Evolutionary conservation across 495 filamentous ascomycete species (phyloP), one percentile per base, ranked within the genome.

Genomic region (Lasiosphaeriaceae sp.): DNA sequence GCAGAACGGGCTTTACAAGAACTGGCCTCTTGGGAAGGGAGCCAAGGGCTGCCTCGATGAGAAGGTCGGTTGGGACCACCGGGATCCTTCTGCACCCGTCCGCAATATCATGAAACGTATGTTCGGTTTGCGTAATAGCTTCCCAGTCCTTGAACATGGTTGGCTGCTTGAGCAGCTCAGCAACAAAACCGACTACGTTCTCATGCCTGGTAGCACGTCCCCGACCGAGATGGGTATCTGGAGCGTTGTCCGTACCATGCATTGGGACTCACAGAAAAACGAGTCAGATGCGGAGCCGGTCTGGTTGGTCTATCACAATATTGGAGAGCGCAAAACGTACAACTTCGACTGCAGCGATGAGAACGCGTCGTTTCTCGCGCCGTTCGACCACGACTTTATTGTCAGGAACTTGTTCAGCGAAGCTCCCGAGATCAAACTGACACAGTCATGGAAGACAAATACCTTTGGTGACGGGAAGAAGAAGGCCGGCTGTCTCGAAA

Each of bases 401-500:
- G 85, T 90, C 58, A 80, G 79, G 60, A 87, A 88, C 63, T 64
- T 90, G n/a, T 86, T 88, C 66, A 83, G 78, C 58, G 84, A 85
- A 1, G 81, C 83, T 12, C 20, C 22, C 20, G 51, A 22, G 2
- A 47, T 47, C 22, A 47, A 12, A 2, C 29, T 55, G 14, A 12
- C n/a, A 5, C 3, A 14, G 11, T 63, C 66, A 4, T 14, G 41
- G 11, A 29, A 51, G 6, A 59, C 45, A 11, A 65, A 61, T 52
- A 50, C 85, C n/a, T 69, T 66, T 26, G 62, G 59, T n/a, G 52
- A 49, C 0, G 51, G 26, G 26, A 31, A 57, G 16, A 63, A 62
- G 56, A 58, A 12, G 7, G 85, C 84, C 45, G 87, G 86, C 14
- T 89, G 87, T 60, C 57, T 86, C 5, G 65, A 72, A 23, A 74